phyloP scores from a whole-genome alignment of 148 eudicot genomes.

The Dysphania ambrosioides region DNA sequence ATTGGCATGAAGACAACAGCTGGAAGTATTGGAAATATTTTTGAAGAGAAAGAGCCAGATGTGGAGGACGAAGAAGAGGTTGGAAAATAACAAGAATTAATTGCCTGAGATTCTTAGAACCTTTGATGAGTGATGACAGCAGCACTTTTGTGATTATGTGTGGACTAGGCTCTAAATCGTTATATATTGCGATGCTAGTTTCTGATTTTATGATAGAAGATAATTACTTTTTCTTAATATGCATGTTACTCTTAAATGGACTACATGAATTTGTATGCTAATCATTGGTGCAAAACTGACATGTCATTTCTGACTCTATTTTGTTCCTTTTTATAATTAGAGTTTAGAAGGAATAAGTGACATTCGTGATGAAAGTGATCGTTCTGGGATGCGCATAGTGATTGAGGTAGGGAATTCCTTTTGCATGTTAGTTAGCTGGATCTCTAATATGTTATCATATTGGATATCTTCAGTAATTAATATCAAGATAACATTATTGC shows the following conservation, averaged over 20 bases:
- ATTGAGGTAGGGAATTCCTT: constrained; percentile 60
- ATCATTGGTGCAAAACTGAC: background rate
- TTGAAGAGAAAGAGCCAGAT: constrained; percentile 37
- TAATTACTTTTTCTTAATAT: background rate
- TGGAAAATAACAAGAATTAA: constrained; percentile 51
- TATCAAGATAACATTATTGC: constrained; percentile 40
- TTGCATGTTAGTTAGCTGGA: background rate
- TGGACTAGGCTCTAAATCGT: background rate
- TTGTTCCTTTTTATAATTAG: constrained; percentile 33
- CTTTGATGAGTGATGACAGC: constrained; percentile 14
- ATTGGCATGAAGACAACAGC: background rate
- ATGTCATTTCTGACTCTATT: background rate
- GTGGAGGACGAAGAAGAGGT: constrained; percentile 38
- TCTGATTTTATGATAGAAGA: background rate
- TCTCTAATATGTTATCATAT: background rate
- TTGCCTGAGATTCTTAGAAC: constrained; percentile 46
- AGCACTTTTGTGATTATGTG: background rate
- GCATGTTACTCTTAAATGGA: background rate
- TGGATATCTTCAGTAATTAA: background rate
- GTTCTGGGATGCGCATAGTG: constrained; percentile 95
- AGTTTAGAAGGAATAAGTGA: constrained; percentile 93
- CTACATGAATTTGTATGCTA: background rate
- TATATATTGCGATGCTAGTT: too few species aligned
- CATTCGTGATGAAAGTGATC: constrained; percentile 98
- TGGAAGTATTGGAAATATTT: constrained; percentile 31